phyloP scores from a whole-genome alignment of 2,329 filamentous ascomycete genomes.

The Hirsutella minnesotensis region DNA sequence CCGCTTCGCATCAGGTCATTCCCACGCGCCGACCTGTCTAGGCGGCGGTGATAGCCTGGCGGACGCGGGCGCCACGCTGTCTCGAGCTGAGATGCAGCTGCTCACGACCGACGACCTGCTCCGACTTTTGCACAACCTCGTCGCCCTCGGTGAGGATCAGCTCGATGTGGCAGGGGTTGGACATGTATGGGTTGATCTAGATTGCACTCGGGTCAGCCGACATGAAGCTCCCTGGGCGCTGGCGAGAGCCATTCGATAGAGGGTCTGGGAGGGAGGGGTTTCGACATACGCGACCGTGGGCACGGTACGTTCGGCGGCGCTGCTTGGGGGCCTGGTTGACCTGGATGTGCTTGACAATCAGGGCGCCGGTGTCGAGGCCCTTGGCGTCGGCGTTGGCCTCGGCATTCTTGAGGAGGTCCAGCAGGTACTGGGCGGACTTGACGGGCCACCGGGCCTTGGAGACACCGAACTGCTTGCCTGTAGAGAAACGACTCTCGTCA shows the following conservation, averaged over 20 bases:
- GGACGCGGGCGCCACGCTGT: conserved; percentile 69
- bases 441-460: conserved; percentile 96
- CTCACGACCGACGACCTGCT: conserved; percentile 65
- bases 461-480: conserved; percentile 98
- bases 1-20: not conserved
- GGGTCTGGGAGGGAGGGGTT: not conserved
- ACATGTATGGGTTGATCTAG: conserved; percentile 99
- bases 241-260: too few species aligned
- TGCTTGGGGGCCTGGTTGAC: conserved; percentile 99
- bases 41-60: conserved; percentile 53
- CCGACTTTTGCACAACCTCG: conserved; percentile 88
- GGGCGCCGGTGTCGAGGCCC: conserved; percentile 92
- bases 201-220: not conserved
- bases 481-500: conserved; percentile 16
- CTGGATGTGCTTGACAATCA: conserved; percentile 99
- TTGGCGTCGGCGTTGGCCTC: conserved; percentile 96
- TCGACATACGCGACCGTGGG: conserved; percentile 92
- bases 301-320: conserved; percentile 98
- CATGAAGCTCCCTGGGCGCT: too few species aligned
- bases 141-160: conserved; percentile 97
- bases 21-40: conserved; percentile 25
- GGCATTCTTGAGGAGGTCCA: conserved; percentile 94
- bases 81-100: conserved; percentile 67
- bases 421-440: conserved; percentile 97
- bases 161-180: conserved; percentile 99